Evolutionary conservation across 768 basidiomycete genomes (phyloP), one percentile per base, ranked within the genome.

Genomic region (Boletus eberwhitei): DNA sequence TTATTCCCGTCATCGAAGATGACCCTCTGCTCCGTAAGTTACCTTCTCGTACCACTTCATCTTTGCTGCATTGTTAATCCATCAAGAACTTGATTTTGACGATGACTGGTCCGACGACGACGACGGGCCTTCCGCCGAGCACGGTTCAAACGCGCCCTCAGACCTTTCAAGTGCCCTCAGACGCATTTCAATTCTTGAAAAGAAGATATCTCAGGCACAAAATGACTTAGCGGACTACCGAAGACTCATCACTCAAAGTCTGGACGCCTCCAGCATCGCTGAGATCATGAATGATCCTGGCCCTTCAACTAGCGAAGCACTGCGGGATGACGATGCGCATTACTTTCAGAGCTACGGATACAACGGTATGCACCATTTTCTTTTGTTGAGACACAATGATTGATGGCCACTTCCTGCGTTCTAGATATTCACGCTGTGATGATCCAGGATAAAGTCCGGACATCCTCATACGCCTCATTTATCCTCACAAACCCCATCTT

Each of bases 391-490:
- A 34, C 16, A 12, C 31, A 6, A 8, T 12, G 13, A 24, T 24
- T 35, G 40, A 45, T 21, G 12, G 22, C 40, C 44, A 37, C 2
- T 22, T 14, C 2, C 2, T 3, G 17, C 9, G 6, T 26, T 32
- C 37, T 44, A 94, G 93, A 97, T 60, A 95, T 97, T 47, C 96
- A 98, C 67, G 90, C 93, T 31, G 82, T 93, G 57, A 98, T 98
- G 96, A 89, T 98, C 53, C 88, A 92, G 65, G 96, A 98, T 68
- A 88, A 88, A 76, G 90, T 95, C 45, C 82, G 96, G 50, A 98
- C 96, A 2, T 85, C 94, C 22, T 87, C 93, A 1, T 98, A 98
- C 69, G 93, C 92, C 12, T 81, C 87, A 19, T 98, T 91, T 73
- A 95, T 98, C 69, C 76, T 95, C 26, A 84, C 81, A 7, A 94